A percentile compares a stretch with the other conserved stretches of the same genome.
These are phyloP conservation scores for Pseudonitzschia pungens DNA, from an alignment of 108 stramenopile species.

Conservation along the genomic window DNA sequence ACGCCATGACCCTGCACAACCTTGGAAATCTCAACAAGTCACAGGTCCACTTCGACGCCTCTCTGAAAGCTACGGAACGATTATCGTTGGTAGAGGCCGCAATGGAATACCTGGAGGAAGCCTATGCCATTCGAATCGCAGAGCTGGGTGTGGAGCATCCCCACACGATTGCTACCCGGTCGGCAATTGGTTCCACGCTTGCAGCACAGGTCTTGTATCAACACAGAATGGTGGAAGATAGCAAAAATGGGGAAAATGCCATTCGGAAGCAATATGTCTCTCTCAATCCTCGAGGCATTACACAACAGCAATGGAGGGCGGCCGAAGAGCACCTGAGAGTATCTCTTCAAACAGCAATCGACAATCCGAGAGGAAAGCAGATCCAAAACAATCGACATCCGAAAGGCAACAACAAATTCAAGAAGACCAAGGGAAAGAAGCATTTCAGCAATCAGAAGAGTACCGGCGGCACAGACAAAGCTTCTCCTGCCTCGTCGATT, in stretches of 20 bases:
- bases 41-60: slow-evolving; percentile 64
- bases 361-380: slow-evolving; percentile 68
- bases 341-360: slow-evolving; percentile 62
- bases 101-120: slow-evolving; percentile 75
- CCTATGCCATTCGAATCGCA: slow-evolving; percentile 64
- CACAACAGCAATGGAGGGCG: slow-evolving; percentile 66
- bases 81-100: slow-evolving; percentile 71
- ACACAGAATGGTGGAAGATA: slow-evolving; percentile 40
- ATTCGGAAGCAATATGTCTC: slow-evolving; percentile 27
- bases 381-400: slow-evolving; percentile 41
- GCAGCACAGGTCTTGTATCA: slow-evolving; percentile 71
- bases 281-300: slow-evolving; percentile 39
- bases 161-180: slow-evolving; percentile 67
- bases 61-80: slow-evolving; percentile 66
- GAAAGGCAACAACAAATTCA: slow-evolving; percentile 30
- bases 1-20: slow-evolving; percentile 81
- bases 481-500: not conserved
- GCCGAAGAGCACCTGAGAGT: slow-evolving; percentile 79
- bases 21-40: slow-evolving; percentile 73
- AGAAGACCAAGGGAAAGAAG: slow-evolving; percentile 27
- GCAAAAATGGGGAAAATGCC: not conserved
- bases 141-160: slow-evolving; percentile 77
- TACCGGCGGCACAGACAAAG: not conserved
- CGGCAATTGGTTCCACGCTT: slow-evolving; percentile 62
- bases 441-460: slow-evolving; percentile 29